A percentile compares a stretch with the other conserved stretches of the same genome.
Evolutionary conservation across 257 asterid genomes (phyloP).

Genomic region (Rubia yunnanensis): DNA sequence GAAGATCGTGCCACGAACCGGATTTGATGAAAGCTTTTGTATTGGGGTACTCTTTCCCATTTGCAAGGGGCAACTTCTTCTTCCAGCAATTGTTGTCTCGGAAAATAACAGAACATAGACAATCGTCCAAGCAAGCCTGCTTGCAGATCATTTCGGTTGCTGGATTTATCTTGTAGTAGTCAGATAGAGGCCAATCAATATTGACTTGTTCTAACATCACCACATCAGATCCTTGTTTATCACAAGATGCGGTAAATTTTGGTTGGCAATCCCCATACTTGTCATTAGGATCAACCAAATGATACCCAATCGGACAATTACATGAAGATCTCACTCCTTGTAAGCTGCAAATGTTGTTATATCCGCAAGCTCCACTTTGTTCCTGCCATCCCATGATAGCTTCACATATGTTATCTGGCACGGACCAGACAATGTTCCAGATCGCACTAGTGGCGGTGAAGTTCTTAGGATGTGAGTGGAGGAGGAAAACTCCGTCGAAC

Average conservation of each 20-base stretch:
- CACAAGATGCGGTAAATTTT: slow-evolving; percentile 27
- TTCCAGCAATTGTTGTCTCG: slow-evolving; percentile 48
- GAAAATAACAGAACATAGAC: slow-evolving; percentile 44
- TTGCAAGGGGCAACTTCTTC: slow-evolving; percentile 58
- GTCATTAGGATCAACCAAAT: slow-evolving; percentile 28
- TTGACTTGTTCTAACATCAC: slow-evolving; percentile 7
- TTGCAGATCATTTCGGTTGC: slow-evolving; percentile 21
- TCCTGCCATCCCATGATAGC: background rate
- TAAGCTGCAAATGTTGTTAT: slow-evolving; percentile 34
- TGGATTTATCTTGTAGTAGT: slow-evolving; percentile 21
- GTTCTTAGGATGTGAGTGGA: slow-evolving; percentile 32
- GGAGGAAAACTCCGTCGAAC: slow-evolving; percentile 44
- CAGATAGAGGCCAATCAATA: slow-evolving; percentile 34
- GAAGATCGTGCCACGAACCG: background rate
- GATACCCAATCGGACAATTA: slow-evolving; percentile 35
- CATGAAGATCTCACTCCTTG: slow-evolving; percentile 30
- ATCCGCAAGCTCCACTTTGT: slow-evolving; percentile 69
- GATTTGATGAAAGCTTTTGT: slow-evolving; percentile 39
- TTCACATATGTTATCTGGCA: slow-evolving; percentile 33
- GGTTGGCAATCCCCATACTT: slow-evolving; percentile 34
- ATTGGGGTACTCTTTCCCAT: slow-evolving; percentile 31
- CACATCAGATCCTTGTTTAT: slow-evolving; percentile 18
- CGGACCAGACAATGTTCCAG: slow-evolving; percentile 23
- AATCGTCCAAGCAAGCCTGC: slow-evolving; percentile 39
- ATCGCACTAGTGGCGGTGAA: slow-evolving; percentile 4